Percentiles rank a stretch among this genome's conserved stretches.
Evolutionary conservation across 169 alveolate species (phyloP).

Genomic region (Babesia bigemina): DNA sequence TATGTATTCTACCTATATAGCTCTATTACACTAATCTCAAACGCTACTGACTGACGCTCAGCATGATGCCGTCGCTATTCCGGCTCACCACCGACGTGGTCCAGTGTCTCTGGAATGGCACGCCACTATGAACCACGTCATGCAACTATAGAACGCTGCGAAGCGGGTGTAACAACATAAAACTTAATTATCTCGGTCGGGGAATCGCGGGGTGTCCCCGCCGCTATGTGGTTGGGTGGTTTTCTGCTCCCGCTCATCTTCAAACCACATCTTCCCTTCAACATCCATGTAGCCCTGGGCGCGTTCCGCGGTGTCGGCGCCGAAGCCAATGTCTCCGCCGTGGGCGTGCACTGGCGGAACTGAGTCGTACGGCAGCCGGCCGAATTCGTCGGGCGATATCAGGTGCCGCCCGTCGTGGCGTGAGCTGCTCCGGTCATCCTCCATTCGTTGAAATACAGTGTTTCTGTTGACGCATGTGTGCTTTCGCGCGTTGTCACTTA

Average conservation of each 20-base stretch:
- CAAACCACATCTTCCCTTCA: slow-evolving; percentile 67
- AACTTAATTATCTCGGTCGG: not conserved
- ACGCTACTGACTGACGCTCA: not conserved
- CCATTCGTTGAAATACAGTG: slow-evolving; percentile 17
- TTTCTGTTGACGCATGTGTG: slow-evolving; percentile 4
- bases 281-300: slow-evolving; percentile 20
- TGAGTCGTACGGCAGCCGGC: slow-evolving; percentile 19
- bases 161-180: not conserved
- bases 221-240: slow-evolving; percentile 11
- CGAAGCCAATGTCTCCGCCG: not conserved
- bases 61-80: slow-evolving; percentile 23
- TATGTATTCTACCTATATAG: not conserved
- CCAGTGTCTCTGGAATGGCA: slow-evolving; percentile 22
- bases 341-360: not conserved
- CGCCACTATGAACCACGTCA: slow-evolving; percentile 1
- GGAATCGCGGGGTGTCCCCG: slow-evolving; percentile 47
- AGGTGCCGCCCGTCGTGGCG: slow-evolving; percentile 8
- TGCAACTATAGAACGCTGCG: not conserved
- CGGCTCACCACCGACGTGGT: slow-evolving; percentile 1
- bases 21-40: not conserved
- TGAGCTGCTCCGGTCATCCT: not conserved
- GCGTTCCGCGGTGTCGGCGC: not conserved
- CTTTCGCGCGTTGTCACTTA: not conserved
- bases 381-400: slow-evolving; percentile 25
- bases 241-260: slow-evolving; percentile 6